phyloP scores from a whole-genome alignment of 164 flowering plant species.

The Euptelea pleiosperma region DNA sequence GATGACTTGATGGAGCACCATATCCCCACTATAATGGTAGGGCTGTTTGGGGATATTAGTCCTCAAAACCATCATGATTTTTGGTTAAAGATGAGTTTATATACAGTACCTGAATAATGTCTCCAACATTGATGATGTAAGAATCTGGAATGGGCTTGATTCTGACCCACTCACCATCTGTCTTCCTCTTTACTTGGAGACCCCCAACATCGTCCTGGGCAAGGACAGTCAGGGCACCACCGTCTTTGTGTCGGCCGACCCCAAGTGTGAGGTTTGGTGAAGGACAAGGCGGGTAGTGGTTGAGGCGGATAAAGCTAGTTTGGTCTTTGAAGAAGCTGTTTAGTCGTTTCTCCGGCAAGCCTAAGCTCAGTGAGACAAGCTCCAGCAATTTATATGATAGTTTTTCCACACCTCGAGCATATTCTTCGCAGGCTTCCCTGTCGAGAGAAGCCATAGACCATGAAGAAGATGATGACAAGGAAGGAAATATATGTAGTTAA shows the following conservation, averaged over 20 bases:
- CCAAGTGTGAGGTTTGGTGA: constrained; percentile 31
- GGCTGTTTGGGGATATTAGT: too few relatives aligned
- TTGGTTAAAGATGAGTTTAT: too few relatives aligned
- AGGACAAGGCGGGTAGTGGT: constrained; percentile 50
- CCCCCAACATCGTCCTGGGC: constrained; percentile 27
- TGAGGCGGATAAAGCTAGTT: constrained; percentile 34
- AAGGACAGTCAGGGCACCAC: constrained; percentile 20
- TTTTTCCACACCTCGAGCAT: constrained; percentile 32
- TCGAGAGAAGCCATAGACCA: background rate
- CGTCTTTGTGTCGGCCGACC: constrained; percentile 28
- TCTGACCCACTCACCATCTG: constrained; percentile 22
- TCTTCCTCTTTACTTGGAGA: constrained; percentile 16
- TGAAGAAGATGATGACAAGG: background rate
- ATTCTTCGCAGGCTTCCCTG: constrained; percentile 34
- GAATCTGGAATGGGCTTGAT: constrained; percentile 25
- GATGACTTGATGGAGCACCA: too few relatives aligned
- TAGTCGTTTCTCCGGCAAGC: constrained; percentile 25
- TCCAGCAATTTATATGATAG: constrained; percentile 36
- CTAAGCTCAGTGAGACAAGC: constrained; percentile 39
- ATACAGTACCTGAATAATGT: constrained; percentile 21
- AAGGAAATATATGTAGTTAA: too few relatives aligned
- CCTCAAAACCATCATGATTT: too few relatives aligned
- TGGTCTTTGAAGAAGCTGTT: constrained; percentile 33
- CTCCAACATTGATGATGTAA: constrained; percentile 26
- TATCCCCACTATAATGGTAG: too few relatives aligned